Conservation (phyloP, 176 grass and related monocot genomes). For the Oryza longistaminata region DNA sequence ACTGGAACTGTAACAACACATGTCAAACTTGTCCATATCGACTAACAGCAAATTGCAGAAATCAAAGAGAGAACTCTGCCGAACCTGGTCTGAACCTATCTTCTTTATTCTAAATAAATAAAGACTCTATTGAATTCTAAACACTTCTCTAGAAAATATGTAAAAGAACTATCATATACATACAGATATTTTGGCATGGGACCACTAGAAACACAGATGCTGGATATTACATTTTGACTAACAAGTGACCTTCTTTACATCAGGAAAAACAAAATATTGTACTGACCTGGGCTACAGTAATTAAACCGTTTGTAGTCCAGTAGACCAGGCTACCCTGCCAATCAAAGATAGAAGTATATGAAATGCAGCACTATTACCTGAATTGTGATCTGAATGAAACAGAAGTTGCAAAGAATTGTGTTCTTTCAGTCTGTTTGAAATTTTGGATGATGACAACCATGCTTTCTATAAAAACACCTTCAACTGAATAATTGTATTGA, state of each 20-base stretch:
- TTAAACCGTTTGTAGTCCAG: constrained; percentile 83
- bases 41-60: neutral
- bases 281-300: constrained; percentile 78
- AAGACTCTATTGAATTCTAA: neutral
- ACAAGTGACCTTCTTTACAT: constrained; percentile 15
- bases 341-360: constrained; percentile 29
- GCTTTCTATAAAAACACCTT: neutral
- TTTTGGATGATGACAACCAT: constrained; percentile 17
- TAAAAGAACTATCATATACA: constrained; percentile 19
- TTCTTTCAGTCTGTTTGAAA: neutral
- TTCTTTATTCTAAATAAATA: constrained; percentile 6
- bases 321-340: constrained; percentile 83
- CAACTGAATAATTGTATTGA: constrained; percentile 6
- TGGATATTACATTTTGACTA: constrained; percentile 42
- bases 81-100: neutral
- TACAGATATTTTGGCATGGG: constrained; percentile 9
- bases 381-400: constrained; percentile 27
- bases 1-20: constrained; percentile 5
- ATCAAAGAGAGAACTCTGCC: constrained; percentile 9
- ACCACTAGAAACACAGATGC: constrained; percentile 20
- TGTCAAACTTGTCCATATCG: neutral
- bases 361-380: neutral
- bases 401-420: constrained; percentile 8
- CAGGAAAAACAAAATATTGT: neutral
- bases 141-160: constrained; percentile 21